Evolutionary conservation across 352 stramenopile genomes (phyloP).

Genomic region (Aphanomyces invadans): DNA sequence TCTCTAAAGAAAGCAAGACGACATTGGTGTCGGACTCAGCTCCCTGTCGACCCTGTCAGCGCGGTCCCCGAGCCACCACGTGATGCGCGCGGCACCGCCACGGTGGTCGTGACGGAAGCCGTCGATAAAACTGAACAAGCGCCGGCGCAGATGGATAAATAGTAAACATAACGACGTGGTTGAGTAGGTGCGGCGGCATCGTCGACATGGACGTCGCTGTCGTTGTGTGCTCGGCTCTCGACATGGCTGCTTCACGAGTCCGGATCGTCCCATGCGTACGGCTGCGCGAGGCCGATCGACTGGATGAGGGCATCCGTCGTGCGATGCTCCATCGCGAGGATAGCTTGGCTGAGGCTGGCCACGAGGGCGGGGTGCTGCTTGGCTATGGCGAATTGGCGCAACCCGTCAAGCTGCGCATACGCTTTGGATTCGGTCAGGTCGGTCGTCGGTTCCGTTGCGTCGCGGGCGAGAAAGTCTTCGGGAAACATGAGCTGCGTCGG

Average conservation of each 20-base stretch:
- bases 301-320: background rate
- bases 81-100: too few relatives aligned
- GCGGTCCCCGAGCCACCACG: too few relatives aligned
- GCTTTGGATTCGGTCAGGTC: conserved; percentile 1
- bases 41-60: too few relatives aligned
- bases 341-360: background rate
- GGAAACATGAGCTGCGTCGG: conserved; percentile 26
- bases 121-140: too few relatives aligned
- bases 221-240: too few relatives aligned
- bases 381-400: conserved; percentile 15
- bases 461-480: conserved; percentile 19
- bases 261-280: conserved; percentile 1
- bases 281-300: background rate
- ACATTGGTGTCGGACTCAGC: background rate
- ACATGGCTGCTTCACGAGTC: too few relatives aligned
- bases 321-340: conserved; percentile 6
- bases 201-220: too few relatives aligned
- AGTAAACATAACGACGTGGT: too few relatives aligned
- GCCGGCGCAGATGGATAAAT: too few relatives aligned
- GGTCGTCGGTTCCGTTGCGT: background rate
- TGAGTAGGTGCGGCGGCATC: too few relatives aligned
- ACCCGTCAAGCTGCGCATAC: conserved; percentile 9
- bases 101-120: too few relatives aligned
- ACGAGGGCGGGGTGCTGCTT: background rate
- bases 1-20: background rate